phyloP scores from a whole-genome alignment of 192 early-diverging fungal species.

The Obelidium mucronatum region DNA sequence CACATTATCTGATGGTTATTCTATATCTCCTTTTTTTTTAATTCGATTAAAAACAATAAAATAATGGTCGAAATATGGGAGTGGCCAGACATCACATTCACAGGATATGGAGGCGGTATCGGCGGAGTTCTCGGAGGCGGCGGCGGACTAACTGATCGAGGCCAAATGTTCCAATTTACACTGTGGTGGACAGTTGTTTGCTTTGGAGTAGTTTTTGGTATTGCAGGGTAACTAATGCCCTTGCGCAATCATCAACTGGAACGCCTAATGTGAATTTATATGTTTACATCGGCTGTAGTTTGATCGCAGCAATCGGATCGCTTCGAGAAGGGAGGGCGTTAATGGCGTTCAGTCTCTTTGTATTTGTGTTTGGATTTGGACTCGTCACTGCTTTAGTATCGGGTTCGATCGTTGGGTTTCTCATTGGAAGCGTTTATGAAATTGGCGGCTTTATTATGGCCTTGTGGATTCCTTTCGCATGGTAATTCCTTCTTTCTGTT shows the following conservation, averaged over 20 bases:
- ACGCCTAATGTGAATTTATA: no score
- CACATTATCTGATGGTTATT: no score
- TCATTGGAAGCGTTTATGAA: conserved; percentile 33
- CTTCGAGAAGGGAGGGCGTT: neutral
- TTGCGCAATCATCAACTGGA: neutral
- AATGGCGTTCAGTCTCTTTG: neutral
- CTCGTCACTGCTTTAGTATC: neutral
- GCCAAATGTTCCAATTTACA: conserved; percentile 23
- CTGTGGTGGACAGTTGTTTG: conserved; percentile 15
- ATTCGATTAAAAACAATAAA: no score
- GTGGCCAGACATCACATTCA: conserved; percentile 28
- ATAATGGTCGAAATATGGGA: no score
- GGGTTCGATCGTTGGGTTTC: conserved; percentile 17
- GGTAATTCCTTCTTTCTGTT: no score
- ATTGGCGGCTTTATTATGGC: conserved; percentile 32
- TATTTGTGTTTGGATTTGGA: conserved; percentile 9
- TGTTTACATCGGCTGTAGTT: no score
- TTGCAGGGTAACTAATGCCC: conserved; percentile 7
- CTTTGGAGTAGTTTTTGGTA: conserved; percentile 20
- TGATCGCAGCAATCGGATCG: neutral
- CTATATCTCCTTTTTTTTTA: no score
- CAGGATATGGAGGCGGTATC: conserved; percentile 25
- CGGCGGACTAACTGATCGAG: conserved; percentile 3
- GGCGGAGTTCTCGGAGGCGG: conserved; percentile 21
- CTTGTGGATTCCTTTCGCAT: conserved; percentile 34